A percentile compares a stretch with the other conserved stretches of the same genome.
These are phyloP conservation scores for Sedum album DNA, from an alignment of 164 flowering plant species.

Conservation along the genomic window DNA sequence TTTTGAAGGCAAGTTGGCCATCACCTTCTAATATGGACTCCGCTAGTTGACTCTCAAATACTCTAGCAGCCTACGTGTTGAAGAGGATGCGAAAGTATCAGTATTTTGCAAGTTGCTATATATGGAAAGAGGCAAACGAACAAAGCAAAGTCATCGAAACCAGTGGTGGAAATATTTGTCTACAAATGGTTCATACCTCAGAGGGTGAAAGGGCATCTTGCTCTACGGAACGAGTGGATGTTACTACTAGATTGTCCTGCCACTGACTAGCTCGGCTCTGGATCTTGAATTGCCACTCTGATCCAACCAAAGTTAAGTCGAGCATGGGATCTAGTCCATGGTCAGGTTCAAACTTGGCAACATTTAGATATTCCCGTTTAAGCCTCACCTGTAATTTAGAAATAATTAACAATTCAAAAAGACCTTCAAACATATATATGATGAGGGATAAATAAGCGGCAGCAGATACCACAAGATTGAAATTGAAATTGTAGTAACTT, in stretches of 20 bases:
- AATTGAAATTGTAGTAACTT: background rate
- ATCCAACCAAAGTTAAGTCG: slow-evolving; percentile 92
- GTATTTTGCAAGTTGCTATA: background rate
- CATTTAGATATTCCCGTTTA: slow-evolving; percentile 80
- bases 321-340: slow-evolving; percentile 85
- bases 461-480: background rate
- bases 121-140: background rate
- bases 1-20: slow-evolving; percentile 96
- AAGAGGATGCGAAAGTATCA: background rate
- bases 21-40: slow-evolving; percentile 92
- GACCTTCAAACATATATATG: slow-evolving; percentile 2
- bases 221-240: slow-evolving; percentile 92
- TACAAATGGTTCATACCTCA: slow-evolving; percentile 44
- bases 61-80: slow-evolving; percentile 78
- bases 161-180: background rate
- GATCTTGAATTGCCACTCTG: slow-evolving; percentile 95
- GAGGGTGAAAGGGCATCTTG: slow-evolving; percentile 87
- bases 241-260: slow-evolving; percentile 96
- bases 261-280: slow-evolving; percentile 95
- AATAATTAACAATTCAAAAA: slow-evolving; percentile 5
- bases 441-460: background rate
- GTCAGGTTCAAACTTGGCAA: slow-evolving; percentile 97
- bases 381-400: slow-evolving; percentile 69
- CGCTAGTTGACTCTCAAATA: slow-evolving; percentile 85
- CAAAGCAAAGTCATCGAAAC: background rate